A percentile compares a stretch with the other conserved stretches of the same genome.
phyloP scores from a whole-genome alignment of 495 filamentous ascomycete genomes.

The Annulohypoxylon bovei region DNA sequence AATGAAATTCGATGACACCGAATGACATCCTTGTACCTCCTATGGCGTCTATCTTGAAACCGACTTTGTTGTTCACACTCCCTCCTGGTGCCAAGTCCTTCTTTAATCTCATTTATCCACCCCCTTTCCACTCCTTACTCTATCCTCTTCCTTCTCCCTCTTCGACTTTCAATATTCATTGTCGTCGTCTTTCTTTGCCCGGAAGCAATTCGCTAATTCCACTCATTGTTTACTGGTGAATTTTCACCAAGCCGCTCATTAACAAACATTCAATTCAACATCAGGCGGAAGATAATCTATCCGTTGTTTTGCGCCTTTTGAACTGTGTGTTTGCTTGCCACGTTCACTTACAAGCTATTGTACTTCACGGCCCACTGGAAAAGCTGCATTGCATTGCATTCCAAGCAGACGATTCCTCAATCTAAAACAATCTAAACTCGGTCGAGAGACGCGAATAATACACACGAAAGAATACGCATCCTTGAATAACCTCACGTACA shows the following conservation, averaged over 20 bases:
- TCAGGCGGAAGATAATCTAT: conserved; percentile 7
- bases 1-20: background rate
- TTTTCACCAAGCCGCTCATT: conserved; percentile 48
- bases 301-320: conserved; percentile 25
- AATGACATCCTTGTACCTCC: conserved; percentile 16
- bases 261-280: conserved; percentile 32
- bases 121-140: conserved; percentile 41
- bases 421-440: conserved; percentile 18
- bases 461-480: conserved; percentile 14
- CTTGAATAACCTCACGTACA: conserved; percentile 10
- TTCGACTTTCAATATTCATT: conserved; percentile 33
- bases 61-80: conserved; percentile 34
- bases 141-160: conserved; percentile 24
- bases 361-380: conserved; percentile 18
- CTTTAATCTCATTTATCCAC: conserved; percentile 43
- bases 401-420: conserved; percentile 13
- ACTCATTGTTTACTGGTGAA: conserved; percentile 47
- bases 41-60: conserved; percentile 42
- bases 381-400: conserved; percentile 12
- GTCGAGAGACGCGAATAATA: conserved; percentile 22
- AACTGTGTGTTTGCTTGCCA: conserved; percentile 37
- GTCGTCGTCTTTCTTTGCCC: conserved; percentile 42
- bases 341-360: conserved; percentile 40
- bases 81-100: conserved; percentile 37
- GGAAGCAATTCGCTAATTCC: conserved; percentile 41